Evolutionary conservation across 106 monocot genomes (phyloP), one percentile per base, ranked within the genome.

Genomic region (Gastrodia elata): DNA sequence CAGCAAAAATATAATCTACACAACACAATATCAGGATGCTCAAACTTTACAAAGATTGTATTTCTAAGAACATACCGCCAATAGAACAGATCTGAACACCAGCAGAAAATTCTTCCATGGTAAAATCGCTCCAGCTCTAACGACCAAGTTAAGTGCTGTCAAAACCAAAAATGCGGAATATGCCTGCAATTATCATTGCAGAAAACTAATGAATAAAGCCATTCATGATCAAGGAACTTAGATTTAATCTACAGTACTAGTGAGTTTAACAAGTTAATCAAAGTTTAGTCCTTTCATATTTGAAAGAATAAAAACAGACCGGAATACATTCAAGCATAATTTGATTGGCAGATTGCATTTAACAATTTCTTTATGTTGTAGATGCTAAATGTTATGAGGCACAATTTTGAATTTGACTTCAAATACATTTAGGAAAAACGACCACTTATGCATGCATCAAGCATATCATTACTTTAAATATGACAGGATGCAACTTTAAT

Each of bases 101-200:
- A 22, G 52, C 52, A 22, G 22, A 42, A 0, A 52, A 22, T 0
- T n/a, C 2, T 52, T 22, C n/a, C 52, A 52, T 22, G 3, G 20
- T 22, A 52, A 6, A 52, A 22, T n/a, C n/a, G 52, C 52, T 52
- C 52, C 52, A 52, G 52, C 22, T n/a, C 52, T 52, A 5, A 5
- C 6, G 18, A 22, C 52, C 0, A 61, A 38, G 20, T 38, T 5
- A 67, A 67, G 67, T 38, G 8, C 67, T 67, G 37, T 67, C 67
- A 20, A 67, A 67, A 37, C 67, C 67, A 67, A 67, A 67, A 1
- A 67, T 37, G 35, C 67, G 67, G 27, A 67, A 67, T 14, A 67
- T 37, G 38, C 67, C 67, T 67, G 37, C 67, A 67, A 67, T 67
- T 37, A 37, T 67, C 38, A 37, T 67, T 61, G 30, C 13, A 61